Evolutionary conservation across 306 rosid species (phyloP).

Genomic region (Fagus sylvatica): DNA sequence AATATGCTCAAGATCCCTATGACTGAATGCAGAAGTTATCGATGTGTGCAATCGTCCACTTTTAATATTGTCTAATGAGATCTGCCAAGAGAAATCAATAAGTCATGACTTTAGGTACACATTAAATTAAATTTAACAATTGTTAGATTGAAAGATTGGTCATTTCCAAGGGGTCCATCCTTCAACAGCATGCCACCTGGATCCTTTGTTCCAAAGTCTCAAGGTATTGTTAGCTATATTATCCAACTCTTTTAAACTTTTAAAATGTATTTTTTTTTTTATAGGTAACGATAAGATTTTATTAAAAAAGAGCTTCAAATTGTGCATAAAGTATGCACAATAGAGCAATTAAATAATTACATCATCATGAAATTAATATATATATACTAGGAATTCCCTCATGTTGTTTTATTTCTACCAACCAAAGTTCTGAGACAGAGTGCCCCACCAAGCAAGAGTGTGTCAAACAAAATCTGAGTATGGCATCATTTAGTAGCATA

Average conservation of each 20-base stretch:
- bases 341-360: too few species aligned
- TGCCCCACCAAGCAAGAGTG: conserved; percentile 22
- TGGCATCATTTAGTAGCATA: conserved; percentile 22
- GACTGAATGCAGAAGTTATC: conserved; percentile 94
- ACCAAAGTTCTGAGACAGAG: neutral
- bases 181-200: conserved; percentile 12
- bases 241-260: neutral
- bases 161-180: conserved; percentile 15
- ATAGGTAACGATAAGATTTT: too few species aligned
- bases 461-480: conserved; percentile 12
- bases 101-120: conserved; percentile 21
- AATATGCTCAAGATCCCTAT: conserved; percentile 54
- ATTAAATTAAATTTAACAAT: conserved; percentile 22
- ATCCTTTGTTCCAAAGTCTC: neutral
- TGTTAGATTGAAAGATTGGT: conserved; percentile 17
- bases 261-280: neutral
- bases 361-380: neutral
- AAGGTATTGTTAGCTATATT: neutral
- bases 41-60: conserved; percentile 80
- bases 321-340: too few species aligned
- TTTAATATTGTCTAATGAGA: conserved; percentile 65
- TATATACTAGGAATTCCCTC: neutral
- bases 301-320: too few species aligned
- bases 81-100: conserved; percentile 51
- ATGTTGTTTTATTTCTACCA: conserved; percentile 9